Base-by-base conservation (phyloP, 805 yeast species). In the Hanseniaspora lindneri region DNA sequence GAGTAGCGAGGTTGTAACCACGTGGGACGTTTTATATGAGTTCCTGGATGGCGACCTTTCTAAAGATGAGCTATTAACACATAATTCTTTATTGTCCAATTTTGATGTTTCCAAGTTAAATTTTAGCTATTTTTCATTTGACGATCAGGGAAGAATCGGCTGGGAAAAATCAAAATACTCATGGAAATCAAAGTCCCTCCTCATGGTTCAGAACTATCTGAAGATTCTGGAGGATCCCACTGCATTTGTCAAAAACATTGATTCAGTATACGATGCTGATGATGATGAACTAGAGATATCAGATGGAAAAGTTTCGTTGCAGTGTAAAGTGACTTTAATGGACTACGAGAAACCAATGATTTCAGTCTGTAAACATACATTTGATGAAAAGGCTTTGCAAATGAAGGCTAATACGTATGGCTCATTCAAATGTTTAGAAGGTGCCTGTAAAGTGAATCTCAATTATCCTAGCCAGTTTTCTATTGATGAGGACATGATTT, bases 221-320 rank as follows among this genome's bases (percentile, higher is more conserved):
- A 34, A 33, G 16, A 47, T 40, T 13, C 11, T 39, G 17, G 29
- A 27, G 9, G 44, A 47, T 5, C 44, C 50, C 17, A 34, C 44
- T 4, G 13, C 44, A 20, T 21, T 39, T 13, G 21, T 27, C 28
- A 39, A 33, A 2, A 56, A 51, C 21, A 51, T 49, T 10, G 59
- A 53, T 4, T 54, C 50, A 9, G 51, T 53, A 14, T 72, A 67
- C 14, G 68, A 62, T 6, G 34, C 16, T 8, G 43, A 21, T 1
- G 62, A 80, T 33, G 84, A 79, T 20, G 89, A 80, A 20, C 40
- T 83, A 28, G 74, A 71, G 36, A 72, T 83, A 5, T 76, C 75
- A 9, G 94, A 92, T 49, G 92, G 92, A 33, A 73, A 65, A 32
- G 66, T 83, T n/a, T 76, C 79, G 41, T 58, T 83, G 50, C 71